These are phyloP conservation scores for Trichoderma sp. DNA, from an alignment of 2,329 filamentous ascomycete genomes.

Conservation along the genomic window DNA sequence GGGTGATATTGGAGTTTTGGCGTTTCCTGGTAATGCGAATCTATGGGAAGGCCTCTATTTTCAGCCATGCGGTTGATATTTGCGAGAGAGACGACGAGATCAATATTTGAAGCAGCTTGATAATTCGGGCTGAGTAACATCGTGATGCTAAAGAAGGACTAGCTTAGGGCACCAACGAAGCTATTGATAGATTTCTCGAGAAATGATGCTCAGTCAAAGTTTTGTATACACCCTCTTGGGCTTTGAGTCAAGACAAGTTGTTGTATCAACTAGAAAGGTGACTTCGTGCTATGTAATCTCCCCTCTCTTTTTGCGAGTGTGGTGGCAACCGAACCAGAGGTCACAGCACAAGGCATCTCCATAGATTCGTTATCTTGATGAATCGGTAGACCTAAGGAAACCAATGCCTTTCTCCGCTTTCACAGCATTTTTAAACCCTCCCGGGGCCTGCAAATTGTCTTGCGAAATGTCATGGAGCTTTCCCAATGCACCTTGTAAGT, in stretches of 20 bases:
- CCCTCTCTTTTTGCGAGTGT: too few relatives aligned
- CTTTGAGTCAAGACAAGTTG: neutral
- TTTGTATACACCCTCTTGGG: neutral
- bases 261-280: neutral
- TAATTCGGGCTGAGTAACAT: neutral
- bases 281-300: neutral
- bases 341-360: too few relatives aligned
- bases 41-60: neutral
- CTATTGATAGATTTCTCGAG: neutral
- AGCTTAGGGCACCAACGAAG: neutral
- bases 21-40: neutral
- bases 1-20: neutral
- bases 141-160: neutral
- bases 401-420: neutral
- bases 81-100: neutral
- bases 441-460: neutral
- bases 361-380: too few relatives aligned
- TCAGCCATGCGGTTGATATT: neutral
- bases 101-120: neutral
- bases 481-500: neutral
- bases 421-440: neutral
- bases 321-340: too few relatives aligned
- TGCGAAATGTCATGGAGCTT: neutral
- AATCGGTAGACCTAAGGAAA: too few relatives aligned
- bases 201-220: rapidly evolving